Base-by-base conservation (phyloP, 345 rosid species). In the Stellera chamaejasme region DNA sequence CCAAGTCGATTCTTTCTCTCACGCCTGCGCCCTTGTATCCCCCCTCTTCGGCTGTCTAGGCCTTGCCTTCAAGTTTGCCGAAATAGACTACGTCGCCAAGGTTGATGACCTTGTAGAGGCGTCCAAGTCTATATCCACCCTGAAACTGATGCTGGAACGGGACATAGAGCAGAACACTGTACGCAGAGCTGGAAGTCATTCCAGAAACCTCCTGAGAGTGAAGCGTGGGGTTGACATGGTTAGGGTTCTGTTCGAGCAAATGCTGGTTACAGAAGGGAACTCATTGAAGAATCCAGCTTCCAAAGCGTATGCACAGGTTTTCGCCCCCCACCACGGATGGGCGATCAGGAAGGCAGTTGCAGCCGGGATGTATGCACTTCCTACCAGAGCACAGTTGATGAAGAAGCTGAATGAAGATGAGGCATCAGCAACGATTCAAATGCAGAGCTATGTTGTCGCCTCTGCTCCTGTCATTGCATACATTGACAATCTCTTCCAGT, bases 221-320 rank as follows among this genome's bases (percentile, higher is more conserved):
- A 93, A 89, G 82, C 97, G 99, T 14, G 99, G 97, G 46, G 76
- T 93, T 44, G 99, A 89, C 67, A 84, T 93, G 99, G 97, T 89
- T 57, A 81, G 69, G 75, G 85, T 89, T 45, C 85, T 93, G 16
- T 89, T 88, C 46, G 89, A 84, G 67, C 83, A 86, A 66, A 81
- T 93, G 23, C 52, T 93, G 10, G 69, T 70, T 58, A 65, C 93
- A 32, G 79, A 78, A 61, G 94, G 88, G n/a, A 71, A 82, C 60
- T 93, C 97, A 39, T 68, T 93, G 49, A 84, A 72, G 67, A 88
- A 77, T 74, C 84, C 99, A 43, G 99, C 96, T 56, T 78, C 99
- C 13, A 84, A 78, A 77, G 89, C 97, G 45, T 93, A 93, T 68
- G 83, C 84, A 27, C 87, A 88, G 74, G 99, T 88, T 63, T 81